Percentiles rank a stretch among this genome's conserved stretches.
These are phyloP conservation scores for Delitschia confertaspora DNA, from an alignment of 495 filamentous ascomycete species.

Conservation along the genomic window DNA sequence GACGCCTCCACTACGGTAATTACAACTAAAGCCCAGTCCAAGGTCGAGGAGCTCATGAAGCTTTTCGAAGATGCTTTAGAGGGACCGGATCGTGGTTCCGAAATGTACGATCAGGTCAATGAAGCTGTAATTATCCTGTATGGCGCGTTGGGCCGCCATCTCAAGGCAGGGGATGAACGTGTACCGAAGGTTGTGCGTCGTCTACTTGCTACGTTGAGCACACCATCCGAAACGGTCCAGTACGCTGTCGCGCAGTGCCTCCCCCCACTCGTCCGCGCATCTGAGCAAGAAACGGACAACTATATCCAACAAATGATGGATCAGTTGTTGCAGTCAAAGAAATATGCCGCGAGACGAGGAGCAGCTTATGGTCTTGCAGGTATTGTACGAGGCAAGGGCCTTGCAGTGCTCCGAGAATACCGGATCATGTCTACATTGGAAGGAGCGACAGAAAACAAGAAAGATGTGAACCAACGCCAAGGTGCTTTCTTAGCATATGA, in stretches of 20 bases:
- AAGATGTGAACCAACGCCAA: conserved; percentile 77
- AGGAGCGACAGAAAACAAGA: conserved; percentile 79
- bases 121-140: conserved; percentile 97
- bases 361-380: conserved; percentile 93
- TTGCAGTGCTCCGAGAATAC: conserved; percentile 73
- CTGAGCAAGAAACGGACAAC: conserved; percentile 60
- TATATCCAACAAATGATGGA: conserved; percentile 77
- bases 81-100: conserved; percentile 66
- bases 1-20: conserved; percentile 80
- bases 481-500: conserved; percentile 86
- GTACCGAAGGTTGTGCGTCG: conserved; percentile 77
- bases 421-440: conserved; percentile 73
- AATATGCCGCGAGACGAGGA: conserved; percentile 81
- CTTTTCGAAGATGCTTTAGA: conserved; percentile 79
- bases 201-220: conserved; percentile 75
- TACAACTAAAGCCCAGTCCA: conserved; percentile 61
- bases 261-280: conserved; percentile 76
- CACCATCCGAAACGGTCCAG: conserved; percentile 94
- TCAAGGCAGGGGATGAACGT: conserved; percentile 72
- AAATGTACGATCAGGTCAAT: conserved; percentile 75
- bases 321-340: conserved; percentile 70
- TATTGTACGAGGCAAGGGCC: conserved; percentile 74
- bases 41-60: conserved; percentile 85
- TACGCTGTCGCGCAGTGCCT: conserved; percentile 91
- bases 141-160: conserved; percentile 80